A percentile compares a stretch with the other conserved stretches of the same genome.
Evolutionary conservation across 2,329 filamentous ascomycete species (phyloP).

Genomic region (Zymoseptoria ardabiliae): DNA sequence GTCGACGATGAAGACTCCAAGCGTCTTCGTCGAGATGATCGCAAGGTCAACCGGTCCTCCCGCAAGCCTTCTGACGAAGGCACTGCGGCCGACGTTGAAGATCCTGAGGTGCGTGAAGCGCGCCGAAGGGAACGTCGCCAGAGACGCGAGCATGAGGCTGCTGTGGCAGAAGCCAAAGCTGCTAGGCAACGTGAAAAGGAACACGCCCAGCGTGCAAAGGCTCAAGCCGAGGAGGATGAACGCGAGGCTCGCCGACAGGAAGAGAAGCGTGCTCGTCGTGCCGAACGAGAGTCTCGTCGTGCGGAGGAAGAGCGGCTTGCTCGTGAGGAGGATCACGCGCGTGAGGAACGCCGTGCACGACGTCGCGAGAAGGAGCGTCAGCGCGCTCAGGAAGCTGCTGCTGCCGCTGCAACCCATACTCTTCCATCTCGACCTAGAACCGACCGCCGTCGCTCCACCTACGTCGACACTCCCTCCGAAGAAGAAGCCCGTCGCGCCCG

Average conservation of each 20-base stretch:
- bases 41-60: conserved; percentile 27
- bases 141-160: conserved; percentile 32
- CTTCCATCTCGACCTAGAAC: conserved; percentile 16
- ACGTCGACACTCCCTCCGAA: conserved; percentile 25
- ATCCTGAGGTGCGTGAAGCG: conserved; percentile 24
- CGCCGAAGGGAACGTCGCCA: conserved; percentile 31
- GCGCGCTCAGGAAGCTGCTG: conserved; percentile 16
- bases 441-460: conserved; percentile 24
- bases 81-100: conserved; percentile 26
- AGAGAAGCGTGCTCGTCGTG: conserved; percentile 22
- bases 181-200: conserved; percentile 22
- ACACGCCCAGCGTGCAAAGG: conserved; percentile 19
- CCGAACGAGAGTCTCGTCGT: conserved; percentile 25
- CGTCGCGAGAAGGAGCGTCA: conserved; percentile 25
- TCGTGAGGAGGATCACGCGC: conserved; percentile 23
- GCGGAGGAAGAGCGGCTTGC: conserved; percentile 26
- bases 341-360: conserved; percentile 25
- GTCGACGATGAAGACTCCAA: conserved; percentile 30
- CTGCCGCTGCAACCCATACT: background rate
- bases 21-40: conserved; percentile 31
- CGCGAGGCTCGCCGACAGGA: conserved; percentile 22
- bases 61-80: conserved; percentile 26
- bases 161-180: conserved; percentile 30
- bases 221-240: conserved; percentile 27
- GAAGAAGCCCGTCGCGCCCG: conserved; percentile 32